A percentile compares a stretch with the other conserved stretches of the same genome.
Evolutionary conservation across 2,329 filamentous ascomycete genomes (phyloP).

Genomic region (Arachnopeziza araneosa): DNA sequence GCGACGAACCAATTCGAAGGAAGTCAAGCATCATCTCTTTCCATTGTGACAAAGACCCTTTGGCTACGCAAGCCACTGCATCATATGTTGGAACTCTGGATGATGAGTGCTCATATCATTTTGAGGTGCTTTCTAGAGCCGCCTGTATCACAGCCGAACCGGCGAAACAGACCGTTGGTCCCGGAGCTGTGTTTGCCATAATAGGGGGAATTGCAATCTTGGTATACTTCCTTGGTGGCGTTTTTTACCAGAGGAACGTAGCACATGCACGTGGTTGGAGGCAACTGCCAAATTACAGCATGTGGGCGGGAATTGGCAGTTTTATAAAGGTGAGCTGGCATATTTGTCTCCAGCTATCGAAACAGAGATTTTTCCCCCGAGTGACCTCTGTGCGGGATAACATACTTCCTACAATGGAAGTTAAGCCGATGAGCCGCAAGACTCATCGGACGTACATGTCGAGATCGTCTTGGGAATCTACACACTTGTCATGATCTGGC

Average conservation of each 20-base stretch:
- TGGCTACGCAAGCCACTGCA: slow-evolving; percentile 56
- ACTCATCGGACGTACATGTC: slow-evolving; percentile 16
- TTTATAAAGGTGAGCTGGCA: slow-evolving; percentile 66
- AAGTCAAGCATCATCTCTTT: slow-evolving; percentile 90
- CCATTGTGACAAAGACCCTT: slow-evolving; percentile 80
- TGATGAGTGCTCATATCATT: slow-evolving; percentile 92
- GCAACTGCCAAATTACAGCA: slow-evolving; percentile 87
- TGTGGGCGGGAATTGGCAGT: slow-evolving; percentile 83
- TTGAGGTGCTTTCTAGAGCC: slow-evolving; percentile 80
- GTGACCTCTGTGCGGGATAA: slow-evolving; percentile 30
- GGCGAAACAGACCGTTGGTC: slow-evolving; percentile 64
- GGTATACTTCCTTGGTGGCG: slow-evolving; percentile 86
- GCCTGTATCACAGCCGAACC: slow-evolving; percentile 68
- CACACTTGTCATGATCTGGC: slow-evolving; percentile 21
- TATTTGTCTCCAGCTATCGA: slow-evolving; percentile 24
- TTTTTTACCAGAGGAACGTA: slow-evolving; percentile 93
- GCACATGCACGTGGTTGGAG: slow-evolving; percentile 92
- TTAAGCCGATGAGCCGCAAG: slow-evolving; percentile 20
- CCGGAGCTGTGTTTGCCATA: slow-evolving; percentile 79
- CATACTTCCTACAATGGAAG: slow-evolving; percentile 29
- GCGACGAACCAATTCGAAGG: slow-evolving; percentile 38
- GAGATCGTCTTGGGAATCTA: slow-evolving; percentile 24
- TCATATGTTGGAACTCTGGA: slow-evolving; percentile 80
- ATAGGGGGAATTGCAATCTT: slow-evolving; percentile 72
- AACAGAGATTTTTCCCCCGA: slow-evolving; percentile 20